Evolutionary conservation across 163 green algal species (phyloP), one percentile per base, ranked within the genome.

Genomic region (Scenedesmus sp.): DNA sequence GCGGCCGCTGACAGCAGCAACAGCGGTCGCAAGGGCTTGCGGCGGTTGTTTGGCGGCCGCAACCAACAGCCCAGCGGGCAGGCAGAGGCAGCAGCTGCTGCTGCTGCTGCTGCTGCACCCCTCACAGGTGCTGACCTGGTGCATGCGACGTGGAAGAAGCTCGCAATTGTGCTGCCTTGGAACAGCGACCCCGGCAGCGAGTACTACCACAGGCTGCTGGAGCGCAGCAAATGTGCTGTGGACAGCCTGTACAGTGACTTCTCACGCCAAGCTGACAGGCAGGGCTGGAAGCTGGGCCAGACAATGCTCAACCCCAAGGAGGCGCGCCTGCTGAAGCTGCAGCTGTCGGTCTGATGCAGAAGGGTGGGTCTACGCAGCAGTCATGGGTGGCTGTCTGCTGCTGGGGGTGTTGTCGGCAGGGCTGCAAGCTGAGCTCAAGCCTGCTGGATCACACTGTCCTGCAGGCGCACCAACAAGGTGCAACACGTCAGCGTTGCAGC

Each of bases 251-350:
- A 94, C 80, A 86, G 68, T 13, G 91, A 95, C 40, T 95, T 95
- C 81, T n/a, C 84, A 13, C 42, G 20, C 61, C 88, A 92, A 87
- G 95, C 96, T 37, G 89, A 93, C 42, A 43, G 40, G 37, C 76
- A 88, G 44, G 96, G 96, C 24, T 98, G 96, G 96, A 94, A 94
- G 49, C 89, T 98, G 87, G 26, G 91, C 44, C 81, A 94, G 78
- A 97, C 95, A 0, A 97, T 96, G 94, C 93, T 98, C 26, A 97
- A 97, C 87, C 91, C 96, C 13, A 91, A 90, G 49, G 96, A 98
- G 81, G 94, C 91, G 3, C 90, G 96, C 0, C 65, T 97, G 46
- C 40, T 95, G 18, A 80, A 83, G 26, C 59, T 88, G 83, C 82
- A 87, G 68, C 33, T 94, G 73, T 84, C 40, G 12, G 42, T 84